These are phyloP conservation scores for Tolypocladium pustulatum DNA, from an alignment of 2,329 filamentous ascomycete genomes.

Conservation along the genomic window DNA sequence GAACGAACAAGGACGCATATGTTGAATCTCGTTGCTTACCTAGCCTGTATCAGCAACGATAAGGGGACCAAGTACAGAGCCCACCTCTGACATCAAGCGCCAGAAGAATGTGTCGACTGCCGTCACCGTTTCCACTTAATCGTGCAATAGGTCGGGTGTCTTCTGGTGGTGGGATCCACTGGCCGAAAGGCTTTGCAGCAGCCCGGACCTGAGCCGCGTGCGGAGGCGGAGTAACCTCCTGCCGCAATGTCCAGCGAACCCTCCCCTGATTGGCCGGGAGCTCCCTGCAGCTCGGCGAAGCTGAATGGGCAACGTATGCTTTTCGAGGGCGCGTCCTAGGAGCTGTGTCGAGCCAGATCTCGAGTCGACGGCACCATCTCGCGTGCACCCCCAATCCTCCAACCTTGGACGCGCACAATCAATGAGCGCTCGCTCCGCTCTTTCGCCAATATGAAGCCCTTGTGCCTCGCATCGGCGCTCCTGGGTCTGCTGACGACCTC, in stretches of 20 bases:
- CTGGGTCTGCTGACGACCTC: constrained; percentile 44
- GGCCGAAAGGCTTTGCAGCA: neutral
- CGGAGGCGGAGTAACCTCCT: neutral
- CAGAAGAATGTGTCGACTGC: neutral
- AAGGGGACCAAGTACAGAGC: neutral
- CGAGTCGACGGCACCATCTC: neutral
- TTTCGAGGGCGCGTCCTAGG: neutral
- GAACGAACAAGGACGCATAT: too few species aligned
- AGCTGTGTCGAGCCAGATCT: neutral
- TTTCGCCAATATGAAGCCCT: constrained; percentile 28
- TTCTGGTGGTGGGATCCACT: neutral
- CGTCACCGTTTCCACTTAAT: neutral
- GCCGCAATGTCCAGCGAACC: neutral
- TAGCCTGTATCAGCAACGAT: neutral
- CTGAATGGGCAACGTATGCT: constrained; percentile 1
- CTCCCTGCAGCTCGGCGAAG: constrained; percentile 8
- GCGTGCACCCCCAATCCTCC: neutral
- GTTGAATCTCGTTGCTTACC: too few species aligned
- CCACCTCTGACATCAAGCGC: neutral
- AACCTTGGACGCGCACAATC: constrained; percentile 16
- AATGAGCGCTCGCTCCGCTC: constrained; percentile 19
- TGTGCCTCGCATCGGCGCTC: constrained; percentile 44
- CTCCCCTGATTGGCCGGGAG: constrained; percentile 15
- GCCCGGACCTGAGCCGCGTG: neutral
- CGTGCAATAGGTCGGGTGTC: too few species aligned